A percentile compares a stretch with the other conserved stretches of the same genome.
Conservation (phyloP, 2,329 filamentous ascomycete genomes). For the Colletotrichum sp. region DNA sequence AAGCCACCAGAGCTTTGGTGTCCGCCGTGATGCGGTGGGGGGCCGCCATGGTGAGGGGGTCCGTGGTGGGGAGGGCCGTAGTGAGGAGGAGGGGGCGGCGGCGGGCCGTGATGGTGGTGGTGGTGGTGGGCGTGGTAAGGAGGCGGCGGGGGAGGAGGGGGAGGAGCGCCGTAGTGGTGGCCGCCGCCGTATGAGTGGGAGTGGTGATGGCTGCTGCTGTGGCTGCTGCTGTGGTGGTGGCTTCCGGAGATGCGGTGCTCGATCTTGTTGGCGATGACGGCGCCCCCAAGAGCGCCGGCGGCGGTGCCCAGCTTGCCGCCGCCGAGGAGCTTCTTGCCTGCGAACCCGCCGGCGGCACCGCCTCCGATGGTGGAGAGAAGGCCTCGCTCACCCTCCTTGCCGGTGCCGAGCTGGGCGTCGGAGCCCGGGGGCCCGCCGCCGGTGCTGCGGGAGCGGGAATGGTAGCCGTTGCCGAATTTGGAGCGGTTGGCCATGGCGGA, state of each 20-base stretch:
- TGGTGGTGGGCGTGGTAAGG: slow-evolving; percentile 13
- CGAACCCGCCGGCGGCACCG: slow-evolving; percentile 56
- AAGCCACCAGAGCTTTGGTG: slow-evolving; percentile 25
- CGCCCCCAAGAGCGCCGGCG: slow-evolving; percentile 57
- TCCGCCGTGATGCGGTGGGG: neutral
- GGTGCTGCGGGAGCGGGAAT: slow-evolving; percentile 1
- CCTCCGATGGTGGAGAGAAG: slow-evolving; percentile 60
- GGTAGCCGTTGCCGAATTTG: neutral
- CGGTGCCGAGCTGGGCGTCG: slow-evolving; percentile 13
- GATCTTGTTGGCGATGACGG: slow-evolving; percentile 59
- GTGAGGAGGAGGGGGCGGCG: neutral
- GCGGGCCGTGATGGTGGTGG: slow-evolving; percentile 20
- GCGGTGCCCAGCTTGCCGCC: slow-evolving; percentile 59
- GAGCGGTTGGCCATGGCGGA: slow-evolving; percentile 9
- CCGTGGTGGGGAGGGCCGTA: slow-evolving; percentile 11
- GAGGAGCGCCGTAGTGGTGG: slow-evolving; percentile 19
- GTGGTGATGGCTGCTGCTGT: neutral
- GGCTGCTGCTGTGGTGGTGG: neutral
- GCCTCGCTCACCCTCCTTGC: slow-evolving; percentile 55
- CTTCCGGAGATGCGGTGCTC: slow-evolving; percentile 45
- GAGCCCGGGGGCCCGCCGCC: slow-evolving; percentile 14
- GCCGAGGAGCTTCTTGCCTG: slow-evolving; percentile 60
- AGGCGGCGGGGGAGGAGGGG: neutral
- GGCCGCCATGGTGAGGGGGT: neutral
- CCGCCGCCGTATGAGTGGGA: neutral